Evolutionary conservation across 805 yeast species (phyloP).

Genomic region (Wickerhamomyces ciferrii): DNA sequence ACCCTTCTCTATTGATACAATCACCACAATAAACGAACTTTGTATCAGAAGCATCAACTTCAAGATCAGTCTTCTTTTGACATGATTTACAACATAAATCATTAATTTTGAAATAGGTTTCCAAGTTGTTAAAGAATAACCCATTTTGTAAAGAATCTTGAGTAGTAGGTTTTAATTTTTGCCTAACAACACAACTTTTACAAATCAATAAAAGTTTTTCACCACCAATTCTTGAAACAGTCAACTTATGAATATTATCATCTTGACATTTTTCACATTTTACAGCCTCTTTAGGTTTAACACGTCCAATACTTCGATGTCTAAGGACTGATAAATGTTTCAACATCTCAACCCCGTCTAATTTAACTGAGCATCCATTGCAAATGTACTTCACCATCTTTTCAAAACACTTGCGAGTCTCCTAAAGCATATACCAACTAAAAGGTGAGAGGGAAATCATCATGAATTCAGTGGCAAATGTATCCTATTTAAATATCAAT

Average conservation of each 20-base stretch:
- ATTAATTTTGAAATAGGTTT: conserved; percentile 42
- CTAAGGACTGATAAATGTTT: conserved; percentile 49
- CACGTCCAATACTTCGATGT: conserved; percentile 40
- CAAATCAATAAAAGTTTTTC: conserved; percentile 49
- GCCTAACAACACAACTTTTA: conserved; percentile 36
- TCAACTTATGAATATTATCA: conserved; percentile 46
- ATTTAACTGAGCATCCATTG: conserved; percentile 35
- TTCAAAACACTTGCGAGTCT: no score
- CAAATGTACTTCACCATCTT: conserved; percentile 32
- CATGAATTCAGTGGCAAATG: no score
- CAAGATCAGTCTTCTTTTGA: no score
- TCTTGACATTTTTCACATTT: conserved; percentile 55
- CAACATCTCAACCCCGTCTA: conserved; percentile 34
- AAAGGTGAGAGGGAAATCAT: no score
- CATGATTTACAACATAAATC: conserved; percentile 50
- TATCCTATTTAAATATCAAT: no score
- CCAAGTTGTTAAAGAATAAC: conserved; percentile 42
- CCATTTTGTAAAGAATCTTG: conserved; percentile 51
- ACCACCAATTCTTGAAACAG: conserved; percentile 47
- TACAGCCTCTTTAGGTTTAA: conserved; percentile 32
- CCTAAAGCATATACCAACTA: no score
- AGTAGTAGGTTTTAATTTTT: conserved; percentile 39
- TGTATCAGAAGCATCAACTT: no score
- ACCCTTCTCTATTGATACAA: no score
- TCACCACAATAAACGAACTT: conserved; percentile 34